Percentiles rank a stretch among this genome's conserved stretches.
Evolutionary conservation across 768 basidiomycete species (phyloP).

Genomic region (Guyanaporus albipodus): DNA sequence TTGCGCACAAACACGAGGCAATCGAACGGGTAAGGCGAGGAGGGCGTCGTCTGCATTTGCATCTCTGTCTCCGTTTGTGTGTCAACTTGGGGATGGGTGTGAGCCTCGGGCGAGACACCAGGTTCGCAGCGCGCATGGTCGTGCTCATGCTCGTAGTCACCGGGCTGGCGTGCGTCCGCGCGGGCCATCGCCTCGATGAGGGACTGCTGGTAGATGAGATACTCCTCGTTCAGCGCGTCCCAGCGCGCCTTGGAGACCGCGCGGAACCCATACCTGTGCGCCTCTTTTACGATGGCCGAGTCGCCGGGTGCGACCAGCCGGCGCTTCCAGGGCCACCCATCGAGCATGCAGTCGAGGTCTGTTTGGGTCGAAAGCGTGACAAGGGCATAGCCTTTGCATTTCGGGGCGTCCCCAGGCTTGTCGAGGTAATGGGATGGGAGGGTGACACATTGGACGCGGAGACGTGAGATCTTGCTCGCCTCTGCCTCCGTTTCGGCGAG

Average conservation of each 20-base stretch:
- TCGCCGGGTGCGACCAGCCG: neutral
- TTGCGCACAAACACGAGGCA: constrained; percentile 72
- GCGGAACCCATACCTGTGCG: constrained; percentile 57
- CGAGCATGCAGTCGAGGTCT: constrained; percentile 41
- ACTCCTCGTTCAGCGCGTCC: constrained; percentile 64
- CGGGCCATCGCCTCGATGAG: constrained; percentile 47
- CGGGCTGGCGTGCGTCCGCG: no score
- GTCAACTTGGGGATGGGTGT: no score
- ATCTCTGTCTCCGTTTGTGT: constrained; percentile 7
- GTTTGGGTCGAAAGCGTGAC: constrained; percentile 46
- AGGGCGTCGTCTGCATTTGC: constrained; percentile 7
- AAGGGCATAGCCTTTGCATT: constrained; percentile 75
- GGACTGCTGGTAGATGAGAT: constrained; percentile 54
- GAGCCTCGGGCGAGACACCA: no score
- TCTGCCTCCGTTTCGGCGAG: constrained; percentile 11
- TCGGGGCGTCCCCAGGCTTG: constrained; percentile 47
- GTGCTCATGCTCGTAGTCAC: no score
- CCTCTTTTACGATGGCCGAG: constrained; percentile 35
- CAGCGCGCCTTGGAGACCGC: constrained; percentile 54
- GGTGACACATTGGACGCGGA: constrained; percentile 47
- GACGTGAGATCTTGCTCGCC: neutral
- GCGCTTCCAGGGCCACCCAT: constrained; percentile 55
- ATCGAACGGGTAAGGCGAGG: constrained; percentile 51
- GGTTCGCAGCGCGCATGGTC: no score
- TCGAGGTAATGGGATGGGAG: constrained; percentile 67